Evolutionary conservation across 225 moss, liverwort and hornwort genomes (phyloP).

Genomic region (Pseudisothecium myosuroides): DNA sequence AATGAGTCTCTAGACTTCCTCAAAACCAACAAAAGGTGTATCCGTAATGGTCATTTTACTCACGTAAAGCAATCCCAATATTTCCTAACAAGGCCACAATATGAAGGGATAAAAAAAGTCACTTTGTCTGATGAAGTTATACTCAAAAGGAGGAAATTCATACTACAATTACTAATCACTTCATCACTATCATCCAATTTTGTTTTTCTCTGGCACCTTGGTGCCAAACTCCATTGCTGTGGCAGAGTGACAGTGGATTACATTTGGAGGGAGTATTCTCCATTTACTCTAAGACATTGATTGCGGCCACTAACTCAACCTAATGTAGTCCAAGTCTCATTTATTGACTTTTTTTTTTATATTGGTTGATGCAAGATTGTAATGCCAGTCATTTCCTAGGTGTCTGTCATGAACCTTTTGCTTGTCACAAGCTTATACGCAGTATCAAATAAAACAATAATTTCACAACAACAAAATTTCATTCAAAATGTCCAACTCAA

Average conservation of each 20-base stretch:
- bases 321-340: neutral
- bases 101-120: neutral
- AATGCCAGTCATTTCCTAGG: neutral
- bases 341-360: neutral
- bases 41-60: neutral
- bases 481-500: neutral
- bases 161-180: neutral
- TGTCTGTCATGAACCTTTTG: neutral
- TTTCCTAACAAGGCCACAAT: neutral
- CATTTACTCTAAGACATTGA: too few relatives aligned
- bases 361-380: neutral
- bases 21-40: too few relatives aligned
- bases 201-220: too few relatives aligned
- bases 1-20: too few relatives aligned
- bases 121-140: neutral
- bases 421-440: neutral
- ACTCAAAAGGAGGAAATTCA: neutral
- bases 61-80: fast-evolving
- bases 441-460: neutral
- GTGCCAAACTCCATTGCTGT: too few relatives aligned
- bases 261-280: too few relatives aligned
- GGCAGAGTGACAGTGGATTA: too few relatives aligned
- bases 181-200: neutral
- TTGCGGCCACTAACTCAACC: fast-evolving
- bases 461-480: neutral